These are phyloP conservation scores for Pseudisothecium myosuroides DNA, from an alignment of 225 moss, liverwort and hornwort genomes.

Conservation along the genomic window DNA sequence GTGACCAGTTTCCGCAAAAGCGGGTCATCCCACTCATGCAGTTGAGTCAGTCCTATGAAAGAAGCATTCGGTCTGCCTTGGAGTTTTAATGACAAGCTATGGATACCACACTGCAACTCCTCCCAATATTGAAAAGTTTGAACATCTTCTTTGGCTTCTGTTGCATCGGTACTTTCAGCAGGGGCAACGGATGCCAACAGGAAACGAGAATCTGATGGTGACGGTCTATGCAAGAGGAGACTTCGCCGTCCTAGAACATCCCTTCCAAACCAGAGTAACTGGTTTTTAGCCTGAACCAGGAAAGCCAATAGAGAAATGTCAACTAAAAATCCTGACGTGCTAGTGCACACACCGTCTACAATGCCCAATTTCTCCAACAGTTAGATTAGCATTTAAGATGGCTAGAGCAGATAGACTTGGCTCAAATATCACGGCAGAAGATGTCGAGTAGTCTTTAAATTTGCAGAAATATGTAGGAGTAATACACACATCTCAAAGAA, in stretches of 20 bases:
- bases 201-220: constrained; percentile 60
- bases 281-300: constrained; percentile 50
- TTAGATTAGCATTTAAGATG: background rate
- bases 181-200: constrained; percentile 77
- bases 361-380: background rate
- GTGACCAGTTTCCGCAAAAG: constrained; percentile 43
- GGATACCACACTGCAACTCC: constrained; percentile 75
- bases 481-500: background rate
- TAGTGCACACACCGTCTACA: background rate
- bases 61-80: background rate
- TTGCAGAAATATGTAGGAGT: background rate
- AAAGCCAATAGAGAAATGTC: background rate
- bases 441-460: background rate
- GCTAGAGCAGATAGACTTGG: background rate
- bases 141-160: background rate
- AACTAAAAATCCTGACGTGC: background rate
- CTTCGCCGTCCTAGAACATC: constrained; percentile 90
- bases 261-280: constrained; percentile 89
- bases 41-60: constrained; percentile 15
- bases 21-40: constrained; percentile 69
- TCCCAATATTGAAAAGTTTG: constrained; percentile 50
- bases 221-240: constrained; percentile 69
- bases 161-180: background rate
- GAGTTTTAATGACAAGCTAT: constrained; percentile 39
- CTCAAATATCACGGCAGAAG: background rate